phyloP scores from a whole-genome alignment of 2,329 filamentous ascomycete genomes.

The Geoglossum cookeanum region DNA sequence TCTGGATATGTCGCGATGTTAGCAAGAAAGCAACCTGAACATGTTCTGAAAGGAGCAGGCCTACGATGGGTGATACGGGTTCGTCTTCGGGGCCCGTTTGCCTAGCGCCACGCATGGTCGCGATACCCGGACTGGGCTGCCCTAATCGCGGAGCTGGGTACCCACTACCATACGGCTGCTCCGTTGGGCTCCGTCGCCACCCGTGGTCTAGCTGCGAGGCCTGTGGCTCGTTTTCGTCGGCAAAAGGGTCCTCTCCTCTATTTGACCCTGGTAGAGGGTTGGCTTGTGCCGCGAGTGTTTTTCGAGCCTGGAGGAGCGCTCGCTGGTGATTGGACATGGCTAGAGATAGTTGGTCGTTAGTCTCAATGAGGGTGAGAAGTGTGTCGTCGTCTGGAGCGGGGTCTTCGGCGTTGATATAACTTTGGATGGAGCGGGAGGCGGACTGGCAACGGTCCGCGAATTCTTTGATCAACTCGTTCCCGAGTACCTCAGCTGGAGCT shows the following conservation, averaged over 20 bases:
- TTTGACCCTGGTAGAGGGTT: neutral
- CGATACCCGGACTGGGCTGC: neutral
- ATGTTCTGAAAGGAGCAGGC: neutral
- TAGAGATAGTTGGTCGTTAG: conserved; percentile 74
- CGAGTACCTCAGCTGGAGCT: conserved; percentile 51
- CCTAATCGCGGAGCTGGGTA: neutral
- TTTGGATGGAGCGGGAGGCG: conserved; percentile 64
- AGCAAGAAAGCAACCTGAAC: neutral
- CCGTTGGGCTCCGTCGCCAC: neutral
- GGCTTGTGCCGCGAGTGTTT: conserved; percentile 17
- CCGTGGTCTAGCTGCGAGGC: neutral
- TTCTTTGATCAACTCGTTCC: conserved; percentile 80
- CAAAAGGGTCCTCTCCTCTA: neutral
- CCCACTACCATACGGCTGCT: neutral
- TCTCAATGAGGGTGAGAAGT: conserved; percentile 82
- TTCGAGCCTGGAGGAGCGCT: conserved; percentile 43
- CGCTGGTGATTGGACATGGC: conserved; percentile 72
- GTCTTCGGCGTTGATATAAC: conserved; percentile 63
- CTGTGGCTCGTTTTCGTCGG: neutral
- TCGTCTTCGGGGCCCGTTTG: neutral
- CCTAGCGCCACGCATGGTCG: neutral
- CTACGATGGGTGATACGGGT: neutral
- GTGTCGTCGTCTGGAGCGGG: conserved; percentile 82
- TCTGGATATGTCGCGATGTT: neutral
- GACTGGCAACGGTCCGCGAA: conserved; percentile 73